Percentiles rank a stretch among this genome's conserved stretches.
These are phyloP conservation scores for Oropetium thomaeum DNA, from an alignment of 176 grass and related monocot genomes.

Conservation along the genomic window DNA sequence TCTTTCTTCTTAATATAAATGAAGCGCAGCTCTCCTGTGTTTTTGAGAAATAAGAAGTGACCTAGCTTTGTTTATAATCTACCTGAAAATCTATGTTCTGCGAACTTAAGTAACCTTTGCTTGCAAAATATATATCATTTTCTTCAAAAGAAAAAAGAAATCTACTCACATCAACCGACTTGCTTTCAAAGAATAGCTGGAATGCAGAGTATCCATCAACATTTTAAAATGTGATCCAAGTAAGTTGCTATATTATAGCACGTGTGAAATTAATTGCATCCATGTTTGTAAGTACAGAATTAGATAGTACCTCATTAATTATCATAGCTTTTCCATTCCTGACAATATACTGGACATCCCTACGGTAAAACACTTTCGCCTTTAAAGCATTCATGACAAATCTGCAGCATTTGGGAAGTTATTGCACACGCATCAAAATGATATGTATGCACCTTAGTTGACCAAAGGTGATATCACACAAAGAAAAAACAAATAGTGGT, in stretches of 20 bases:
- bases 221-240: neutral
- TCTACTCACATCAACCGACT: neutral
- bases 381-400: constrained; percentile 95
- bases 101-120: neutral
- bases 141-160: constrained; percentile 12
- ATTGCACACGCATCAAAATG: constrained; percentile 1
- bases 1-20: too few species aligned
- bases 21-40: too few species aligned
- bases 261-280: constrained; percentile 3
- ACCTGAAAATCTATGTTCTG: neutral
- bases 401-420: constrained; percentile 48
- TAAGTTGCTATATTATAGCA: neutral
- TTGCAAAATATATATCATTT: neutral
- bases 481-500: neutral
- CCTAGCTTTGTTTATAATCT: neutral
- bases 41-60: too few species aligned
- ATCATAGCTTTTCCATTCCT: constrained; percentile 88
- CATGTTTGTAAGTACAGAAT: neutral
- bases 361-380: constrained; percentile 86
- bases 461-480: neutral
- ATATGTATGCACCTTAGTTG: constrained; percentile 2
- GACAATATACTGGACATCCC: constrained; percentile 95
- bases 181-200: constrained; percentile 2
- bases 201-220: neutral
- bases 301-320: constrained; percentile 76